Evolutionary conservation across 148 eudicot genomes (phyloP), one percentile per base, ranked within the genome.

Genomic region (Agrostemma githago): DNA sequence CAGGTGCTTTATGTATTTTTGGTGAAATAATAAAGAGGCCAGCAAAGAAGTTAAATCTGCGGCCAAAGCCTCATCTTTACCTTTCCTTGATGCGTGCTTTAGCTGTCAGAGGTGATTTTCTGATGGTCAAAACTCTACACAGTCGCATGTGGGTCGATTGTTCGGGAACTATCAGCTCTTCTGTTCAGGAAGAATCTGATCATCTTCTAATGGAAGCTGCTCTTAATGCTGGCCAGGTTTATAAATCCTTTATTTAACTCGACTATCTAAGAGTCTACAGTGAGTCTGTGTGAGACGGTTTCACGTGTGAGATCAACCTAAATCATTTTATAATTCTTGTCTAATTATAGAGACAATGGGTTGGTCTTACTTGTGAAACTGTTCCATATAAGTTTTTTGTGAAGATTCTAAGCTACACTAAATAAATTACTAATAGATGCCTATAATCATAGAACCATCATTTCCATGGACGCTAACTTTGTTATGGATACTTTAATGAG

Each of bases 61-160:
- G 90, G 72, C 93, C 93, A 42, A 89, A 87, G 75, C 93, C 93
- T 77, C 93, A 89, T 76, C 90, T 89, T 69, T 89, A 85, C 78
- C 84, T 89, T 64, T 83, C 93, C 40, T 75, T 89, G 80, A 89
- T 89, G 93, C 87, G 90, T 79, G 85, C 93, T 79, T 84, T 87
- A 72, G 86, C 90, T 76, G 61, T 60, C 76, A 69, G 59, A 61
- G 93, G 90, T 44, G 93, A 89, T 72, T 83, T 85, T 71, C 14
- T 37, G 6, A 82, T 81, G 80, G 93, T 87, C 16, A 84, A 81
- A 75, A 84, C 77, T 71, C 80, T 89, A 72, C 83, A 76, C 62
- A 67, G 67, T 63, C 88, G 88, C 71, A 82, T 89, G 86, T 89
- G 93, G 93, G 69, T 72, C 40, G 93, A 87, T 74, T 70, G 87